Base-by-base conservation (phyloP, 495 filamentous ascomycete species). In the Annulohypoxylon maeteangense region DNA sequence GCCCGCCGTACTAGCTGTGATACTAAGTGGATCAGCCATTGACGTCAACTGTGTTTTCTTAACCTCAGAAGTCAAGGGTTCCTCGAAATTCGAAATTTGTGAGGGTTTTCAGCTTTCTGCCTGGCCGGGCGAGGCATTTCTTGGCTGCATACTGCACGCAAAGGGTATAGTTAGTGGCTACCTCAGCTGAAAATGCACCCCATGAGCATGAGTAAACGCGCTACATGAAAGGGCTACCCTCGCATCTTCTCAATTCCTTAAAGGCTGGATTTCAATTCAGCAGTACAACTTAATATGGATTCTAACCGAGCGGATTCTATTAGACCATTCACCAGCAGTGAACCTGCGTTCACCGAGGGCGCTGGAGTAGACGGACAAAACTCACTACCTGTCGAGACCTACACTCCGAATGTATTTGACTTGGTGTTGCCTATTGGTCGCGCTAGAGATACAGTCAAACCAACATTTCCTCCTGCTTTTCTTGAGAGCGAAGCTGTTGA, bases 11-110 rank as follows among this genome's bases (percentile, higher is more conserved):
- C 45, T 50, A 50, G 45, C 45, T 12, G 45, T 22, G 18, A 50
- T 50, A 4, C 45, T 50, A 14, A 50, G 45, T 27, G 45, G 45
- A 50, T 50, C 45, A 27, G 45, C 45, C 45, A 50, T 50, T 50
- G 22, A 6, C 4, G 22, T 50, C 23, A 7, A 3, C 7, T 23
- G 11, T 4, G 45, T 22, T 27, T 50, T 50, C n/a, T 16, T 18
- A 18, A 20, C 40, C 6, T 18, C 3, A 44, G 16, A 44, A 7
- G 40, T 44, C n/a, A 18, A 18, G 40, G 3, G 0, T 18, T 44
- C 3, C 40, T 44, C 40, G n/a, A 20, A 20, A 44, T 44, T 44
- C 8, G 4, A 44, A 7, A 18, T 44, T n/a, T 44, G 40, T 44
- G n/a, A 18, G 4, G 4, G 20, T 44, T 44, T 44, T 44, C 40